A percentile compares a stretch with the other conserved stretches of the same genome.
Evolutionary conservation across 768 basidiomycete genomes (phyloP).

Genomic region (Pleurotus eryngii): DNA sequence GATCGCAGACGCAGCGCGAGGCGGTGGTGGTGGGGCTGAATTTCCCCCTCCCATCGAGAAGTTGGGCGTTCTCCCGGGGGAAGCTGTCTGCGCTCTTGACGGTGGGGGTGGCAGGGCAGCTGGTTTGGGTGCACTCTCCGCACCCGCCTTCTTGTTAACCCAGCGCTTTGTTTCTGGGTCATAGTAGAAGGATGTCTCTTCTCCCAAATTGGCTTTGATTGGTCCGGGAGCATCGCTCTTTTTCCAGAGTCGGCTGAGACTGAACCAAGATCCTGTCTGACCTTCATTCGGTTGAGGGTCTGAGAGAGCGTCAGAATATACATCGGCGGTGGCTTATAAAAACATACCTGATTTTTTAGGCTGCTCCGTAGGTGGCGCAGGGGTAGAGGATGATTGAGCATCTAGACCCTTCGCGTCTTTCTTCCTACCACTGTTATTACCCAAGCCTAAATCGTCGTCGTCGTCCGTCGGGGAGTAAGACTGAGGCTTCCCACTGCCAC

Average conservation of each 20-base stretch:
- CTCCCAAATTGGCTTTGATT: slow-evolving; percentile 88
- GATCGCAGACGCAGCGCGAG: slow-evolving; percentile 58
- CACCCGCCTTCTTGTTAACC: slow-evolving; percentile 87
- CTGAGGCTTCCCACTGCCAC: slow-evolving; percentile 8
- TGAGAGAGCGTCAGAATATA: neutral
- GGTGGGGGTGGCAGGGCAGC: slow-evolving; percentile 71
- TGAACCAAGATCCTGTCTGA: slow-evolving; percentile 68
- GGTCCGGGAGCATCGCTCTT: slow-evolving; percentile 66
- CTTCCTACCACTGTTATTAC: slow-evolving; percentile 43
- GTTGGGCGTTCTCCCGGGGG: slow-evolving; percentile 54
- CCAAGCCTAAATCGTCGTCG: slow-evolving; percentile 88
- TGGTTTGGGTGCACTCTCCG: slow-evolving; percentile 52
- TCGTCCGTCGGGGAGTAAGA: slow-evolving; percentile 49
- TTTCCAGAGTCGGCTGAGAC: slow-evolving; percentile 78
- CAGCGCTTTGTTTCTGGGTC: slow-evolving; percentile 94
- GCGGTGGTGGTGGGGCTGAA: slow-evolving; percentile 31
- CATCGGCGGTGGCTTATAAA: neutral
- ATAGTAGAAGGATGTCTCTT: slow-evolving; percentile 86
- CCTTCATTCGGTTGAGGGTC: slow-evolving; percentile 25
- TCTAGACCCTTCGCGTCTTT: slow-evolving; percentile 8
- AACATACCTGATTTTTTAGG: slow-evolving; percentile 27
- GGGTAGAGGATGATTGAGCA: neutral
- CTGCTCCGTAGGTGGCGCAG: slow-evolving; percentile 13
- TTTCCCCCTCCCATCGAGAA: slow-evolving; percentile 17
- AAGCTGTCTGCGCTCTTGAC: slow-evolving; percentile 80